Evolutionary conservation across 768 basidiomycete species (phyloP), one percentile per base, ranked within the genome.

Genomic region (Fibroporia radiculosa): DNA sequence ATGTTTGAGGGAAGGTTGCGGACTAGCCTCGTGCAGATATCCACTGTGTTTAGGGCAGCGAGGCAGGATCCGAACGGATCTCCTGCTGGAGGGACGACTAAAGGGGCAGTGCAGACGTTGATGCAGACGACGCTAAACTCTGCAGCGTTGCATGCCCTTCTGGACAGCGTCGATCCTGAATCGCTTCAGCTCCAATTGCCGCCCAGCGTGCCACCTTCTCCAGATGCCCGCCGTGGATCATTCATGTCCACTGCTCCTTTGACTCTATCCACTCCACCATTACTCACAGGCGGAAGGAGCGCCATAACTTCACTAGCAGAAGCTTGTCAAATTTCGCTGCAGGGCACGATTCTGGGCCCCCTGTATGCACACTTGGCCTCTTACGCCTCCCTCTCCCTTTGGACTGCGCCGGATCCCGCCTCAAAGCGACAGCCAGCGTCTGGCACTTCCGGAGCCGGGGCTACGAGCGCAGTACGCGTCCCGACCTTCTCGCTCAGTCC

Each of bases 401-500:
- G 93, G 90, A 66, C 72, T 22, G 64, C 73, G 1, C 68, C 67
- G 50, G 76, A 77, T 53, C 66, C 77, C 18, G 77, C 70, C 51
- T 60, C 66, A 5, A 57, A 53, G 33, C 71, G 68, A 12, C 66
- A 63, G 6, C 63, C 70, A 18, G 68, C 70, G 18, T 71, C 67
- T 12, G 59, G 71, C 20, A 63, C 69, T 43, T 8, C 34, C 6
- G 39, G 19, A 19, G 39, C 24, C 48, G 50, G 22, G 39, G 58
- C 53, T 13, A 42, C 57, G 24, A 58, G 50, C 57, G 79, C 81
- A 28, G 68, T 89, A 22, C 73, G 76, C 26, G 77, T 98, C 5
- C 96, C 96, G 2, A 88, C 78, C 5, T 99, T 99, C 67, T 96
- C 93, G 1, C 72, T 97, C 11, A 89, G 88, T 8, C 93, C 93